Evolutionary conservation across 164 flowering plant genomes (phyloP), one percentile per base, ranked within the genome.

Genomic region (Liriodendron chinense): DNA sequence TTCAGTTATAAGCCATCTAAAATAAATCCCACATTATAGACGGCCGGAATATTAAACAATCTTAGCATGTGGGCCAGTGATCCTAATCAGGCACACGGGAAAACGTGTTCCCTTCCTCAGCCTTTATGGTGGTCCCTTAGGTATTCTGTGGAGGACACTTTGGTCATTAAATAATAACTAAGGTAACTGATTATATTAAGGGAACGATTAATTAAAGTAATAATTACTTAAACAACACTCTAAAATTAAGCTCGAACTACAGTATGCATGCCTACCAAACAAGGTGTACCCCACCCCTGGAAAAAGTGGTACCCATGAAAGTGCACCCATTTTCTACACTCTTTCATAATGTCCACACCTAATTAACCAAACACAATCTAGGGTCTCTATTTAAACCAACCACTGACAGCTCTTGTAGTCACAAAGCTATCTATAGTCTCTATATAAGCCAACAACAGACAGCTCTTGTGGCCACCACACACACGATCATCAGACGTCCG

Each of bases 191-290:
- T 14, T 61, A 18, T 18, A 61, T 61, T 7, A 61, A 23, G 16
- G 25, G 24, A 9, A 22, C 9, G 20, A 6, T 23, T 70, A 16
- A 23, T 12, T 18, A 18, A 26, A 50, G 8, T 10, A 21, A 7
- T 23, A 70, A 47, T 53, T 26, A 70, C 73, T 70, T 70, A 47
- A 24, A 14, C 73, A 70, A 28, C 73, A 70, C 73, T 70, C 73
- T 70, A 70, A 70, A 70, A 28, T 53, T 23, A 23, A 53, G 62
- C 43, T 24, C 13, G 62, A 70, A 47, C 73, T 14, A 53, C 73
- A 56, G 10, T 16, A 7, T n/a, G n/a, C n/a, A 18, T 26, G 34
- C 62, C 62, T 9, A 23, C 61, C 57, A 65, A 25, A 24, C 62
- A 49, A 1, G 2, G 25, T 21, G 72, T 49, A 13, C 73, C 10